Conservation (phyloP, 164 flowering plant genomes). For the Tinospora cordifolia region DNA sequence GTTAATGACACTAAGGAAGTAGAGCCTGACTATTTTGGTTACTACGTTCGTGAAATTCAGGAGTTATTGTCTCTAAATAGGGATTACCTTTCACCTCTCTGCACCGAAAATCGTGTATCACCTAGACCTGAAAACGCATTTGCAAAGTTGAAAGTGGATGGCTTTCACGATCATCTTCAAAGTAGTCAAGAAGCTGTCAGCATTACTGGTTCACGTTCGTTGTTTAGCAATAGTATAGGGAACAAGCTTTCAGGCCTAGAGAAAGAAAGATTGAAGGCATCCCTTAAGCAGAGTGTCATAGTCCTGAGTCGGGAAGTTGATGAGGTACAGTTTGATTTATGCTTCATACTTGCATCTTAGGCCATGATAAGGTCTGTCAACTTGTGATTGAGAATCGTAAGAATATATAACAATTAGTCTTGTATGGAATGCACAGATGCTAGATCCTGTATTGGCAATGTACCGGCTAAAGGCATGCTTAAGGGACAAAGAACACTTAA, state of each 20-base stretch:
- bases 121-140: slow-evolving; percentile 3
- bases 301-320: slow-evolving; percentile 53
- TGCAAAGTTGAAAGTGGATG: slow-evolving; percentile 9
- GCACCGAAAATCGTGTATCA: slow-evolving; percentile 14
- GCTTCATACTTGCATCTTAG: not conserved
- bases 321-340: slow-evolving; percentile 37
- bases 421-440: slow-evolving; percentile 34
- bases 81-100: slow-evolving; percentile 20
- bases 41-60: slow-evolving; percentile 34
- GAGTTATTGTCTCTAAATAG: slow-evolving; percentile 39
- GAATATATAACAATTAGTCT: not conserved
- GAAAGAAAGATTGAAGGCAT: slow-evolving; percentile 39
- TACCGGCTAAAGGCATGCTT: slow-evolving; percentile 23
- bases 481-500: slow-evolving; percentile 18
- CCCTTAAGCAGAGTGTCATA: slow-evolving; percentile 42
- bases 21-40: slow-evolving; percentile 55
- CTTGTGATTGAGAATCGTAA: not conserved
- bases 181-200: slow-evolving; percentile 9
- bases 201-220: slow-evolving; percentile 15
- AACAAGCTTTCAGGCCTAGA: slow-evolving; percentile 32
- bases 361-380: not conserved
- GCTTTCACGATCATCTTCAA: not conserved
- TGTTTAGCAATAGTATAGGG: slow-evolving; percentile 39
- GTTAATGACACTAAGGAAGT: slow-evolving; percentile 16
- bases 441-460: slow-evolving; percentile 35